Percentiles rank a stretch among this genome's conserved stretches.
phyloP scores from a whole-genome alignment of 179 eudicot species.

The Beta lomatogona region DNA sequence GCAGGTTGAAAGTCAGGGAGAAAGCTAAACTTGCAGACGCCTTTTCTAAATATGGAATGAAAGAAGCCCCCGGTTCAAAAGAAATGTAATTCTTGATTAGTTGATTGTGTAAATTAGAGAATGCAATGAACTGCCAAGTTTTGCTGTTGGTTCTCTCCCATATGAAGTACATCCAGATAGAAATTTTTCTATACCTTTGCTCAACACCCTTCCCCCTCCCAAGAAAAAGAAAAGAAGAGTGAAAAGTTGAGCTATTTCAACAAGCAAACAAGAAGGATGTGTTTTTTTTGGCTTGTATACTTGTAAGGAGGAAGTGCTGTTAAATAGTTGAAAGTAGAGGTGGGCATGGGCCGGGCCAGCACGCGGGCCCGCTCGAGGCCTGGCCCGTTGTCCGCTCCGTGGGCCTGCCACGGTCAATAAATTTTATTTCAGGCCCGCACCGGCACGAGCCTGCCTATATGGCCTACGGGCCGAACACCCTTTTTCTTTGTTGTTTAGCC shows the following conservation, averaged over 20 bases:
- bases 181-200: not conserved
- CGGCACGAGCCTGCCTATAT: no score
- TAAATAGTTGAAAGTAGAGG: no score
- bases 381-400: no score
- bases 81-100: constrained; percentile 21
- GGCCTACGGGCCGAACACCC: no score
- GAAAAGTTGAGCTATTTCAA: no score
- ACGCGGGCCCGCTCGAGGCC: no score
- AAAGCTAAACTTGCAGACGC: constrained; percentile 70
- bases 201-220: not conserved
- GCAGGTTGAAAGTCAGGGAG: constrained; percentile 78
- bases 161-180: not conserved
- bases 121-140: constrained; percentile 11
- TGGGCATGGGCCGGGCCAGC: no score
- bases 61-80: constrained; percentile 38
- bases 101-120: constrained; percentile 15
- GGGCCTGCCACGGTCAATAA: no score
- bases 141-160: not conserved
- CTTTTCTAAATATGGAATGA: constrained; percentile 60
- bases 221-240: not conserved
- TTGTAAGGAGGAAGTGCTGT: no score
- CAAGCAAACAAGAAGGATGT: not conserved
- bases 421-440: no score
- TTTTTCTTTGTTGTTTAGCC: no score
- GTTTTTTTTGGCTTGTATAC: no score